Evolutionary conservation across 75 land plant species (phyloP).

Genomic region (Pinus albicaulis): DNA sequence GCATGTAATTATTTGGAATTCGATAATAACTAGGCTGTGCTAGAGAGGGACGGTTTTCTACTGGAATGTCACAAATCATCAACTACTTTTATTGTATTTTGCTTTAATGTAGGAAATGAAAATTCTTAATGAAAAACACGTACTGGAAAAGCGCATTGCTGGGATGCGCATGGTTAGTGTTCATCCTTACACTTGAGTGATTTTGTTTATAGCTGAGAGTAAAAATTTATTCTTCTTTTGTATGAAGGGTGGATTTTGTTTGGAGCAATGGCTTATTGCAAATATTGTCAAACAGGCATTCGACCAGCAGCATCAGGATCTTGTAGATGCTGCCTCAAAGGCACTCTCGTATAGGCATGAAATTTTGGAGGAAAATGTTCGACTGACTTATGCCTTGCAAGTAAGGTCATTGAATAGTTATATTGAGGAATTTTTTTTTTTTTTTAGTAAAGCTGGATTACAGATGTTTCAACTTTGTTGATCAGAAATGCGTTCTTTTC

Average conservation of each 20-base stretch:
- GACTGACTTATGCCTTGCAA: slow-evolving; percentile 67
- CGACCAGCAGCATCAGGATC: slow-evolving; percentile 95
- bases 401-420: slow-evolving; percentile 18
- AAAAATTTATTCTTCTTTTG: neutral
- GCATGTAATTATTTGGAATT: neutral
- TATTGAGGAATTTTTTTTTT: neutral
- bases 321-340: slow-evolving; percentile 88
- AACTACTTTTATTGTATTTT: neutral
- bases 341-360: slow-evolving; percentile 81
- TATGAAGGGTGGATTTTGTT: neutral
- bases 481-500: neutral
- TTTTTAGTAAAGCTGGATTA: neutral
- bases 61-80: neutral
- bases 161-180: slow-evolving; percentile 62
- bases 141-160: slow-evolving; percentile 71
- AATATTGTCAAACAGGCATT: slow-evolving; percentile 56
- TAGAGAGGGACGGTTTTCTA: slow-evolving; percentile 3
- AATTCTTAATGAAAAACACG: slow-evolving; percentile 63
- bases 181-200: neutral
- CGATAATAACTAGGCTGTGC: slow-evolving; percentile 7
- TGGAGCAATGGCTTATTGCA: neutral
- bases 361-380: slow-evolving; percentile 77
- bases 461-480: neutral
- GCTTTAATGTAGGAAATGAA: slow-evolving; percentile 47
- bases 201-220: neutral